A percentile compares a stretch with the other conserved stretches of the same genome.
These are phyloP conservation scores for Tylopilus sp. DNA, from an alignment of 768 basidiomycete genomes.

Conservation along the genomic window DNA sequence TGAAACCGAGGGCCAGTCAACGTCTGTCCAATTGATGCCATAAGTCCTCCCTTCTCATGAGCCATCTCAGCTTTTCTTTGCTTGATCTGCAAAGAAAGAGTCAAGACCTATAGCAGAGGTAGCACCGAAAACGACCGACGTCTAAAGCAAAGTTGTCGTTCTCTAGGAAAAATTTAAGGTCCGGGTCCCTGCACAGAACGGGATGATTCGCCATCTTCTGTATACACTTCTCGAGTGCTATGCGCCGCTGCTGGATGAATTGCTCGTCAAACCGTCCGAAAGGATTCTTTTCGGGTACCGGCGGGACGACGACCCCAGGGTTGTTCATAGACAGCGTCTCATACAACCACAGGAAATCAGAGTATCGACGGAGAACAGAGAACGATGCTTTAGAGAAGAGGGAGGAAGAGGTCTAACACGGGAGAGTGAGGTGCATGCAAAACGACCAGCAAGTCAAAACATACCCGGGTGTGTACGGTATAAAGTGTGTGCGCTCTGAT, in stretches of 20 bases:
- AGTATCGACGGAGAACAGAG: conserved; percentile 95
- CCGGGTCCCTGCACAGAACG: conserved; percentile 81
- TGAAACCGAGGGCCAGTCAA: conserved; percentile 78
- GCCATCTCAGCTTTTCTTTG: conserved; percentile 76
- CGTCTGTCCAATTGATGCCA: conserved; percentile 79
- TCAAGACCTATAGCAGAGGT: neutral
- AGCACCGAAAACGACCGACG: conserved; percentile 44
- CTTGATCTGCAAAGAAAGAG: conserved; percentile 60
- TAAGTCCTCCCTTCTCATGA: conserved; percentile 75
- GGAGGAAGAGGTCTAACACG: conserved; percentile 73
- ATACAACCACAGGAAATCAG: conserved; percentile 96
- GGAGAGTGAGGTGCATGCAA: neutral
- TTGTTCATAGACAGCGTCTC: conserved; percentile 86
- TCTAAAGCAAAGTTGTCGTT: conserved; percentile 89
- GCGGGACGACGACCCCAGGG: conserved; percentile 95
- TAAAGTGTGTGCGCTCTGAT: conserved; percentile 94
- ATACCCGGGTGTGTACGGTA: conserved; percentile 85
- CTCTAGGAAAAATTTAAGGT: conserved; percentile 88
- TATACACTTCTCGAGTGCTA: conserved; percentile 85
- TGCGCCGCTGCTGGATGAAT: conserved; percentile 83
- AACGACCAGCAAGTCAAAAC: conserved; percentile 18
- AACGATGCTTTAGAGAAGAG: conserved; percentile 79
- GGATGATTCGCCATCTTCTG: conserved; percentile 94
- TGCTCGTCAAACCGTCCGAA: conserved; percentile 92
- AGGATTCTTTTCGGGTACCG: conserved; percentile 91